These are phyloP conservation scores for Salix udensis DNA, from an alignment of 345 rosid species.

Conservation along the genomic window DNA sequence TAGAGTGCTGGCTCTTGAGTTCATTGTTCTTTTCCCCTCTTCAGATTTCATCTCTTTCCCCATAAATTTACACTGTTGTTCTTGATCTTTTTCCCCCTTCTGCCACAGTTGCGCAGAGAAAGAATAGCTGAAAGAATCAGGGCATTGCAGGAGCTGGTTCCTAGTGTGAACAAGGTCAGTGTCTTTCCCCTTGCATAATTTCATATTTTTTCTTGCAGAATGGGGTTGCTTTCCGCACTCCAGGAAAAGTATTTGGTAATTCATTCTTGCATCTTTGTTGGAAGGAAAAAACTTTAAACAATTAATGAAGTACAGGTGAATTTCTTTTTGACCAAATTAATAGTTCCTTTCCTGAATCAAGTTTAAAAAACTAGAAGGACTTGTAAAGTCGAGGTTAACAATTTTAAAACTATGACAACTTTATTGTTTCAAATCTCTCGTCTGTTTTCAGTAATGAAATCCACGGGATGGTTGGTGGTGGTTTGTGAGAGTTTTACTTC, in stretches of 20 bases:
- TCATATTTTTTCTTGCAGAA: constrained; percentile 2
- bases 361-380: neutral
- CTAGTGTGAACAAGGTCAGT: constrained; percentile 91
- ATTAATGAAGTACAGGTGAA: neutral
- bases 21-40: constrained; percentile 4
- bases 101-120: constrained; percentile 82
- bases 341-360: neutral
- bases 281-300: neutral
- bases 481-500: neutral
- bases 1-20: neutral
- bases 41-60: neutral
- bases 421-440: neutral
- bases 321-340: neutral
- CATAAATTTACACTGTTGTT: neutral
- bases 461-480: neutral
- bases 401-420: neutral
- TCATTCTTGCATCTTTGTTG: neutral
- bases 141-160: constrained; percentile 96
- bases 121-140: constrained; percentile 97
- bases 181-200: constrained; percentile 4
- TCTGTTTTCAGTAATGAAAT: neutral
- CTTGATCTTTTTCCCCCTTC: constrained; percentile 14
- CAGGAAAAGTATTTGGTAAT: neutral
- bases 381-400: neutral
- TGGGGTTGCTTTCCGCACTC: neutral